Evolutionary conservation across 2,329 filamentous ascomycete species (phyloP), one percentile per base, ranked within the genome.

Genomic region (Myriosclerotinia scirpicola): DNA sequence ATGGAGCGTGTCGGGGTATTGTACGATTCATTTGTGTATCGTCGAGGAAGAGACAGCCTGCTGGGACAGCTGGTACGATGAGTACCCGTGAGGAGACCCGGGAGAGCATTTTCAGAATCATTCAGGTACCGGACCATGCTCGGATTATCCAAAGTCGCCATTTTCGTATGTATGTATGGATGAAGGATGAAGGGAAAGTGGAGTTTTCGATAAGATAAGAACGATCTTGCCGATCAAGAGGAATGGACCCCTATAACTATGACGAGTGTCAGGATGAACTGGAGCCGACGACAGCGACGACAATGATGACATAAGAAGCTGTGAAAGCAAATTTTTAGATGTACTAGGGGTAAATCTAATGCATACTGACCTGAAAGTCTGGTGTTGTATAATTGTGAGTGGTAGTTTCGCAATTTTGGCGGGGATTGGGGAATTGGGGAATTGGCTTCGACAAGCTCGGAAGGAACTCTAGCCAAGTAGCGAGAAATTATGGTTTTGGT

Each of bases 121-220:
- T 59, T 59, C 30, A 65, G 50, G 38, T 38, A 65, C 42, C 63
- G 40, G 17, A 11, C 9, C 20, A 65, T 59, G 42, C 26, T 48
- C 4, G 34, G n/a, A 26, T 42, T 30, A 59, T 50, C 30, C n/a
- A 38, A 50, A 40, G 30, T 26, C n/a, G 58, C 58, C 58, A 60
- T 60, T 15, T 38, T 50, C 17, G n/a, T n/a, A n/a, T n/a, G 15
- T 34, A 42, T 3, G 40, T 26, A 14, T 54, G 26, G 40, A 38
- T 38, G 52, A 44, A 26, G 40, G 42, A 36, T 52, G 52, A 26
- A 26, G 9, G 15, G 26, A 50, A 38, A 20, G 62, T 14, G 54
- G 54, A 22, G 54, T 44, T 34, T 26, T 60, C 20, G 54, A 65
- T 65, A 48, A 48, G 63, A 58, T 58, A 56, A 65, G 54, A 38